Evolutionary conservation across 1,284 basidiomycete species (phyloP).

Genomic region (Peniophora sp.): DNA sequence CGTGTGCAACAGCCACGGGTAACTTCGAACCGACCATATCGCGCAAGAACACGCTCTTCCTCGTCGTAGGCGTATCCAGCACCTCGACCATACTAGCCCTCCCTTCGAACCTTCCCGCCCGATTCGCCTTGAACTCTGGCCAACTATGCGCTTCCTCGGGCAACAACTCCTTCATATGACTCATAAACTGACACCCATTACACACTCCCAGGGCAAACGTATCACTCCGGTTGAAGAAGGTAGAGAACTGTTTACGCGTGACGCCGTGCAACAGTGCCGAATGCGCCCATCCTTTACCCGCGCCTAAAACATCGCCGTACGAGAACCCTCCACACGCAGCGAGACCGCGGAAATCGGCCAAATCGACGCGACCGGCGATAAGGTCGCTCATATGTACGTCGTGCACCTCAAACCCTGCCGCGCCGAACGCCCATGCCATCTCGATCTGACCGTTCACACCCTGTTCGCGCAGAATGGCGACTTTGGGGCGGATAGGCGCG

Average conservation of each 20-base stretch:
- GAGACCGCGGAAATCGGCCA: slow-evolving; percentile 76
- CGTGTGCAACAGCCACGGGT: slow-evolving; percentile 93
- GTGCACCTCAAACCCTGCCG: slow-evolving; percentile 88
- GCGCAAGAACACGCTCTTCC: slow-evolving; percentile 74
- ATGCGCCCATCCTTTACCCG: slow-evolving; percentile 97
- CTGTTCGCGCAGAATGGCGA: slow-evolving; percentile 95
- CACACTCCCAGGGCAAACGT: slow-evolving; percentile 94
- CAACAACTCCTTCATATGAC: slow-evolving; percentile 80
- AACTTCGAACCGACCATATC: slow-evolving; percentile 84
- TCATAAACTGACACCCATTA: slow-evolving; percentile 98
- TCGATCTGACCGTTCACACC: slow-evolving; percentile 98
- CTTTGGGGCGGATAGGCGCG: slow-evolving; percentile 61
- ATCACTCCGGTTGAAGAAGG: slow-evolving; percentile 75
- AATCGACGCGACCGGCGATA: slow-evolving; percentile 59
- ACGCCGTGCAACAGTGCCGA: slow-evolving; percentile 78
- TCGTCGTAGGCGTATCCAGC: slow-evolving; percentile 45
- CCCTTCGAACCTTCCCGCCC: slow-evolving; percentile 87
- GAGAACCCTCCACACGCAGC: slow-evolving; percentile 98
- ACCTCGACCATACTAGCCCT: slow-evolving; percentile 81
- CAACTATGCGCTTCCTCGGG: slow-evolving; percentile 74
- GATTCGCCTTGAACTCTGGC: slow-evolving; percentile 91
- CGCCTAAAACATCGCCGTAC: slow-evolving; percentile 96
- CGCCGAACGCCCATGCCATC: slow-evolving; percentile 97
- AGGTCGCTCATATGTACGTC: slow-evolving; percentile 99
- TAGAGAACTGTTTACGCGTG: slow-evolving; percentile 69